Evolutionary conservation across 2,329 filamentous ascomycete species (phyloP).

Genomic region (Atkinsonella texensis): DNA sequence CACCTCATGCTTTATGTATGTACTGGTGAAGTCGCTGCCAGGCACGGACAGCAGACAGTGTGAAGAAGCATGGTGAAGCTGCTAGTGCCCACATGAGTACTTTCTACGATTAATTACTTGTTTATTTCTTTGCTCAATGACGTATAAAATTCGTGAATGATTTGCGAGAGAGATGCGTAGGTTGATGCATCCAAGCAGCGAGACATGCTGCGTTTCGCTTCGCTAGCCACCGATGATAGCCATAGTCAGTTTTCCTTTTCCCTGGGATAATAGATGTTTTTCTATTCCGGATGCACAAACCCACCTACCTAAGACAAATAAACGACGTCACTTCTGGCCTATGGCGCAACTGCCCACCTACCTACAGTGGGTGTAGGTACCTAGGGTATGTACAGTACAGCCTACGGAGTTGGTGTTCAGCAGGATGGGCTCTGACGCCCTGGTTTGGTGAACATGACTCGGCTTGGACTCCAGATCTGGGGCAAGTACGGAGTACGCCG

Average conservation of each 20-base stretch:
- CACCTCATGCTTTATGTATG: neutral
- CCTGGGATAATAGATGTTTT: too few relatives aligned
- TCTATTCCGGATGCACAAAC: too few relatives aligned
- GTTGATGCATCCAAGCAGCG: too few relatives aligned
- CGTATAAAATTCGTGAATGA: neutral
- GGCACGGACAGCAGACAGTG: neutral
- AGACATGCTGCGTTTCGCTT: too few relatives aligned
- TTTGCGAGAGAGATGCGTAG: neutral
- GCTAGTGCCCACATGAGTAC: conserved; percentile 5
- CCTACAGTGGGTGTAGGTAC: too few relatives aligned
- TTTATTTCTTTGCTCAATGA: conserved; percentile 4
- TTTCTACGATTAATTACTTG: conserved; percentile 6
- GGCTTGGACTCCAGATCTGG: neutral
- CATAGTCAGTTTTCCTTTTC: too few relatives aligned
- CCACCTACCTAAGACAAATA: too few relatives aligned
- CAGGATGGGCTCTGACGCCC: neutral
- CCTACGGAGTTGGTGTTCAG: too few relatives aligned
- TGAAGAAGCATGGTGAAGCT: neutral
- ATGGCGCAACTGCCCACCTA: too few relatives aligned
- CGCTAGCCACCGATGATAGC: too few relatives aligned
- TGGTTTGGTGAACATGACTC: neutral
- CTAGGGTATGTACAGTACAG: too few relatives aligned
- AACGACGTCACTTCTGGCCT: too few relatives aligned
- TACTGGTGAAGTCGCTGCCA: neutral
- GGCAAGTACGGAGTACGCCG: neutral